Base-by-base conservation (phyloP, 2,329 filamentous ascomycete species). In the Bipolaris bicolor region DNA sequence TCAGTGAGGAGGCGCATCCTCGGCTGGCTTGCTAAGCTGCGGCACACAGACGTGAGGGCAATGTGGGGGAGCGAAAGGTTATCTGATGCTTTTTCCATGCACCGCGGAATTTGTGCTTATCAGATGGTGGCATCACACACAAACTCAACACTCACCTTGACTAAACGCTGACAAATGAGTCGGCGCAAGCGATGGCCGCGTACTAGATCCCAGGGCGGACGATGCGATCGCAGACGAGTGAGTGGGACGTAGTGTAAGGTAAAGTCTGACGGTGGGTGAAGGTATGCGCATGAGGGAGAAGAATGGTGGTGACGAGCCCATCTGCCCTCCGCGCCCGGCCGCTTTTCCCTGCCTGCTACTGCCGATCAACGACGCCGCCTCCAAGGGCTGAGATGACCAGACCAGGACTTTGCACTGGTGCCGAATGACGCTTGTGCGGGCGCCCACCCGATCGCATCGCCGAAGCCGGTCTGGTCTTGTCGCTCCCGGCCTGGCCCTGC, bases 81-180 rank as follows among this genome's bases (percentile, higher is more conserved):
- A 61, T 61, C 58, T 61, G 58, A 61, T 61, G 55, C 46, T 53
- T 54, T 22, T 52, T 49, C 37, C 29, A 40, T 55, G 46, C 46
- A 49, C 49, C 61, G n/a, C 31, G 16, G 55, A 61, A 50, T 61
- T 57, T 55, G 45, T 39, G 44, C 34, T 70, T 69, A 71, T 72
- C 68, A 67, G 70, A 72, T 72, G 55, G 67, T 63, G 64, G 66
- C 49, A 58, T 33, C 40, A 50, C 66, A 63, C 55, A 69, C 67
- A 63, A 53, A 68, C 66, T 57, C 59, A 26, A 63, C 52, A 68
- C 67, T 64, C 55, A 69, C 68, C 58, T 60, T 29, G 58, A 44
- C 40, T 41, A 41, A 51, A 54, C 52, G 67, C 55, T 54, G 67
- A 48, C 61, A 52, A 58, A 49, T 49, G 26, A 45, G 40, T 36